Base-by-base conservation (phyloP, 768 basidiomycete species). In the Auriculariales sp. region DNA sequence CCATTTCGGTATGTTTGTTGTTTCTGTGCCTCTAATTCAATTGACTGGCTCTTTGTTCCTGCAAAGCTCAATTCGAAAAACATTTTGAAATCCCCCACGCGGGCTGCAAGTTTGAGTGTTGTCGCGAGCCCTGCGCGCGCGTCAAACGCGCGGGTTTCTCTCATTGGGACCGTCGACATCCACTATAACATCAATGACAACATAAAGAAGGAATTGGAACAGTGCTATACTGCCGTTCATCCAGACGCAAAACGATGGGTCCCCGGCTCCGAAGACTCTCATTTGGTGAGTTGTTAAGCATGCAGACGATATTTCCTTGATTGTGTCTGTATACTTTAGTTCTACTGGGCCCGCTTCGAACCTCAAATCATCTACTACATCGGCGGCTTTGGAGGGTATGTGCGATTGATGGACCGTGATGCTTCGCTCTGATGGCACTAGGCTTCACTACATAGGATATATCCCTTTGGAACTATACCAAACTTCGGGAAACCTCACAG, bases 271-370 rank as follows among this genome's bases (percentile, higher is more conserved):
- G 56, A 67, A 24, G 57, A 61, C 35, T 70, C 66, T 9, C 74
- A 74, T 58, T 58, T 65, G 45, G 72, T 74, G 45, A 51, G 66
- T 61, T n/a, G 54, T 59, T 2, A 27, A 29, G 3, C 49, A n/a
- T n/a, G n/a, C n/a, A n/a, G n/a, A n/a, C n/a, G n/a, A n/a, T n/a
- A n/a, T n/a, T n/a, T n/a, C n/a, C n/a, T n/a, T n/a, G n/a, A n/a
- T n/a, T n/a, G n/a, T 30, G 19, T 29, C 28, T 11, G 15, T 12
- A 19, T 44, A 7, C 28, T 17, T 39, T 29, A 74, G 73, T 66
- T 72, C 11, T 73, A 72, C 53, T 77, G 75, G 75, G 73, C 74
- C 46, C 63, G 71, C 15, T 75, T 75, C 58, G 73, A 77, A 56
- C 73, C 73, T 24, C 67, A 71, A 49, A 64, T 62, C 28, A 61